Base-by-base conservation (phyloP, 179 eudicot species). In the Drosera spatulata region DNA sequence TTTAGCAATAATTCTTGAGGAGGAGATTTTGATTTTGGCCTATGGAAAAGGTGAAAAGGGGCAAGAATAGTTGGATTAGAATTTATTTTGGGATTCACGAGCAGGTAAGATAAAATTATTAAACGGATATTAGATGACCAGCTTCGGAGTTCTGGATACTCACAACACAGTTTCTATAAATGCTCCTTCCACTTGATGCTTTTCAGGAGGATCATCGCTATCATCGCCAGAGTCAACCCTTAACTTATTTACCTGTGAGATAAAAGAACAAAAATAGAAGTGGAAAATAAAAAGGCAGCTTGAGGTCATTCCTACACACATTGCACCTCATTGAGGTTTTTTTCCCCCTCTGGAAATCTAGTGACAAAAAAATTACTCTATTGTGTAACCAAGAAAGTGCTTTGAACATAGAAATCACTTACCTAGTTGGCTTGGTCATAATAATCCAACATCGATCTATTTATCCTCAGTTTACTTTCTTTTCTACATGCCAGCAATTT, bases 111-210 rank as follows among this genome's bases (percentile, higher is more conserved):
- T 7, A 43, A 7, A 43, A 4, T 55, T 42, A 55, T 55, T 10
- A 10, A 38, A 56, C 33, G 33, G 33, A 56, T 10, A n/a, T 40
- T 22, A 57, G 41, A 43, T 65, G 12, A 12, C 51, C n/a, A 38
- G 33, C 33, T 60, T 52, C 33, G 54, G 5, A 50, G 14, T 63
- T 58, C 46, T 38, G 50, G 62, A 48, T 56, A 61, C 88, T 78
- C 79, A 93, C 99, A 85, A 71, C 59, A 90, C 38, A 58, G 94
- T 75, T 61, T 89, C 99, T 54, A 93, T 83, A 80, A 86, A 93
- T 55, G 99, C 97, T 63, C 73, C 86, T 75, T 93, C 97, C 44
- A 93, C 93, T 44, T 82, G 91, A 77, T 89, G 87, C 74, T 73
- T 67, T 75, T 85, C 88, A 55, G 77, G 88, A 73, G 71, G 64